These are phyloP conservation scores for Arachnopeziza araneosa DNA, from an alignment of 2,329 filamentous ascomycete genomes.

Conservation along the genomic window DNA sequence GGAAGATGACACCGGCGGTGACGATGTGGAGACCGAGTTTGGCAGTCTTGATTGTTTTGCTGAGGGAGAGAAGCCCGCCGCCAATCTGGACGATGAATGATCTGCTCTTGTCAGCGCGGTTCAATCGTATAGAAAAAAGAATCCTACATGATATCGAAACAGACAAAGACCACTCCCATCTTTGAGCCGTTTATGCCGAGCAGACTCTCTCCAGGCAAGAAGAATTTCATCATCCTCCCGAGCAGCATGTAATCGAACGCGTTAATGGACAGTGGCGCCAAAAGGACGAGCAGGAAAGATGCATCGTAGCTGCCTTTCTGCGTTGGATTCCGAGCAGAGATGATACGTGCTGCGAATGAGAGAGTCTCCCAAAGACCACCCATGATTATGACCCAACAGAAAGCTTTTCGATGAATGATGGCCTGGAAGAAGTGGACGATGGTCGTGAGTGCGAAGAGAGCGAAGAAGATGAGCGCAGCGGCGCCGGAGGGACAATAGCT, in stretches of 20 bases:
- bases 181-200: constrained; percentile 1
- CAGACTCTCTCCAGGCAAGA: constrained; percentile 4
- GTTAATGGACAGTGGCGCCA: constrained; percentile 19
- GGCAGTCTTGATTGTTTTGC: not conserved
- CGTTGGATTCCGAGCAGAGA: constrained; percentile 27
- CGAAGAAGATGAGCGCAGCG: constrained; percentile 30
- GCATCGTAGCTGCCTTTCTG: constrained; percentile 12
- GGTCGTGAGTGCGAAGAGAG: constrained; percentile 29
- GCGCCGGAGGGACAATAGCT: constrained; percentile 31
- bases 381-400: constrained; percentile 38
- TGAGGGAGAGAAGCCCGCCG: not conserved
- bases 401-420: constrained; percentile 30
- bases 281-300: constrained; percentile 12
- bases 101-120: not conserved
- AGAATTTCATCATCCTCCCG: constrained; percentile 5
- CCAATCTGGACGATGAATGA: not conserved
- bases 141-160: constrained; percentile 2
- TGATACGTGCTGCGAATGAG: constrained; percentile 13
- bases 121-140: not conserved
- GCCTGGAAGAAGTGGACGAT: constrained; percentile 29
- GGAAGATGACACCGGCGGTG: constrained; percentile 9
- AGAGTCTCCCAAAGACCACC: constrained; percentile 13
- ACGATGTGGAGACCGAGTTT: constrained; percentile 11
- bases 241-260: constrained; percentile 10
- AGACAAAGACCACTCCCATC: constrained; percentile 7